Evolutionary conservation across 148 eudicot species (phyloP), one percentile per base, ranked within the genome.

Genomic region (Rhododendron molle): DNA sequence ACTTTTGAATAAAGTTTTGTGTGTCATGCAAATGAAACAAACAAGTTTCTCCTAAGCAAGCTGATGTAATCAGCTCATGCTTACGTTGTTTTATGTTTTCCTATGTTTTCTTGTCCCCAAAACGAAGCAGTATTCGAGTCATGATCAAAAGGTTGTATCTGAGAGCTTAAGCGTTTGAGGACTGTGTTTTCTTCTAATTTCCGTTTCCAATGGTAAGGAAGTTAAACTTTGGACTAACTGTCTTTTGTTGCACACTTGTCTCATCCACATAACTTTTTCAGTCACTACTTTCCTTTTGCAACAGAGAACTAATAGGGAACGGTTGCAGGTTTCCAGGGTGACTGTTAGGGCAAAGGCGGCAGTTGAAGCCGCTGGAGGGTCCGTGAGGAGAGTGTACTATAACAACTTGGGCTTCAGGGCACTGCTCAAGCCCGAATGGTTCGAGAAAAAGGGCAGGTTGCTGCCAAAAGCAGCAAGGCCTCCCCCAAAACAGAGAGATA

Each of bases 361-460:
- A 60, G 98, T 96, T 81, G 99, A 96, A 89, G 99, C 97, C 10
- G 93, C 94, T 0, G 99, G 98, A 74, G 99, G 99, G 81, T 86
- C 98, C 2, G 99, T 96, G 10, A 94, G 98, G 88, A 93, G 89
- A 92, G 99, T 96, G 67, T 93, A 96, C 82, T 96, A 96, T 86
- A 96, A 96, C 89, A 88, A 96, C 86, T 71, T 96, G 78, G 99
- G 99, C n/a, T 91, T 96, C 0, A 91, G 90, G 85, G 99, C 99
- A 18, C 90, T 96, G 86, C 94, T 96, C 10, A 94, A 95, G 86
- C 99, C 99, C 5, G 98, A 96, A 90, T 96, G 98, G 98, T 96
- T 96, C 83, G 96, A 90, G 60, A 96, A 95, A 91, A 96, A 96
- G 86, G 98, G 99, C 23, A 92, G 98, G 85, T 82, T 95, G 87